Conservation (phyloP, 768 basidiomycete species). For the Dentipellis fragilis region DNA sequence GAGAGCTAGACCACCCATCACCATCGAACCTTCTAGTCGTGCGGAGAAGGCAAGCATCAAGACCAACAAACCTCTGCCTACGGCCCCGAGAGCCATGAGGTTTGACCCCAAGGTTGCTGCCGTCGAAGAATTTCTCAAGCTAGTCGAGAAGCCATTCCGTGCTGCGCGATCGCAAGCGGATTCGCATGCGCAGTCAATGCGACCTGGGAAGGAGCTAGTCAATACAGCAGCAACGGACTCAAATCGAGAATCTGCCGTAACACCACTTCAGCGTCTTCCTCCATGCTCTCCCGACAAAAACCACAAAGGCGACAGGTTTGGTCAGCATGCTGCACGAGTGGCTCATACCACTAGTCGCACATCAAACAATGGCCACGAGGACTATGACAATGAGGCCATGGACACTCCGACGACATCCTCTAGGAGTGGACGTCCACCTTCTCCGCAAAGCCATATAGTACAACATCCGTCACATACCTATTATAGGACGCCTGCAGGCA, state of each 20-base stretch:
- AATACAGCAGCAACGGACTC: too few species aligned
- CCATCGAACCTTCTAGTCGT: not conserved
- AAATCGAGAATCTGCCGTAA: too few species aligned
- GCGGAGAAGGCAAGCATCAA: not conserved
- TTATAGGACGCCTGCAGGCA: not conserved
- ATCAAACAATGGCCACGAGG: too few species aligned
- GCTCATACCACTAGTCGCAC: too few species aligned
- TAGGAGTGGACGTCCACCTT: not conserved
- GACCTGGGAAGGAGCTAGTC: not conserved
- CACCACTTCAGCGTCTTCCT: too few species aligned
- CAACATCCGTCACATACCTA: not conserved
- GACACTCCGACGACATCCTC: not conserved
- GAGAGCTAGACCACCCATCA: not conserved
- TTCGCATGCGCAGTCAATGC: not conserved
- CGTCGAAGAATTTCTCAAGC: not conserved
- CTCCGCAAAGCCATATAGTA: not conserved
- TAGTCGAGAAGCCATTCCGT: not conserved
- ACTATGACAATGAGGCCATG: not conserved
- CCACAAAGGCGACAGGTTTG: too few species aligned
- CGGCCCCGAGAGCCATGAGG: not conserved
- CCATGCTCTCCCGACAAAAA: too few species aligned
- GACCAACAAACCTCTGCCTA: not conserved
- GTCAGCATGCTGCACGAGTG: too few species aligned
- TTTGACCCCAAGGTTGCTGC: not conserved
- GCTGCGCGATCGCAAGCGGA: not conserved